Base-by-base conservation (phyloP, 2,329 filamentous ascomycete genomes). In the Curvularia eragrostidis region DNA sequence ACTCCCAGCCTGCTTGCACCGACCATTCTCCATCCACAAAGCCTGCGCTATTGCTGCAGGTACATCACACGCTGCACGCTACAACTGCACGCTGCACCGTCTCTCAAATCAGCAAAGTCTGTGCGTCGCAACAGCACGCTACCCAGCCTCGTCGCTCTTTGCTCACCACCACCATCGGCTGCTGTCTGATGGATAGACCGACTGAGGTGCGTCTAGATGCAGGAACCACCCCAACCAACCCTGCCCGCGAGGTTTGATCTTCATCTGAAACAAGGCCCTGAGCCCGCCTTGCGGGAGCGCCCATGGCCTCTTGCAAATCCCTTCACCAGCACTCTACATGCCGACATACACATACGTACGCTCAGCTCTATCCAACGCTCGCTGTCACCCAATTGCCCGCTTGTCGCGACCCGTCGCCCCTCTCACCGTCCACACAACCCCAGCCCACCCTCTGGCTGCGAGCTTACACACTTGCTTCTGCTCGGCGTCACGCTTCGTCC, bases 201-300 rank as follows among this genome's bases (percentile, higher is more conserved):
- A 51, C 52, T 61, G 60, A 64, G 58, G 62, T 66, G 62, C 64
- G 57, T 68, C 65, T 47, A 67, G 65, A 71, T 68, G 74, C 74
- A 76, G 73, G 74, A 74, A 76, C 73, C 62, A 68, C 67, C 71
- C 64, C 58, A 72, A 70, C 65, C 60, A 71, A 65, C 69, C 65
- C 64, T 67, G 69, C 66, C 68, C 61, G 5, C 68, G 61, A 63
- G 62, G 72, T 76, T 75, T 74, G 72, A 75, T 75, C 71, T 69
- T 56, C 71, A 54, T 63, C 72, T 76, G 74, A 76, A 76, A 76
- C 74, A 46, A 53, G 67, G 64, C 60, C 61, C 56, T 48, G 49
- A 61, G 59, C 56, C 56, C 52, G 53, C 55, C 54, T 48, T 52
- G 59, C 65, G 61, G 63, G 62, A 69, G 61, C 57, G 53, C 32